Percentiles rank a stretch among this genome's conserved stretches.
These are phyloP conservation scores for Colletotrichum euphorbiae DNA, from an alignment of 2,329 filamentous ascomycete genomes.

Conservation along the genomic window DNA sequence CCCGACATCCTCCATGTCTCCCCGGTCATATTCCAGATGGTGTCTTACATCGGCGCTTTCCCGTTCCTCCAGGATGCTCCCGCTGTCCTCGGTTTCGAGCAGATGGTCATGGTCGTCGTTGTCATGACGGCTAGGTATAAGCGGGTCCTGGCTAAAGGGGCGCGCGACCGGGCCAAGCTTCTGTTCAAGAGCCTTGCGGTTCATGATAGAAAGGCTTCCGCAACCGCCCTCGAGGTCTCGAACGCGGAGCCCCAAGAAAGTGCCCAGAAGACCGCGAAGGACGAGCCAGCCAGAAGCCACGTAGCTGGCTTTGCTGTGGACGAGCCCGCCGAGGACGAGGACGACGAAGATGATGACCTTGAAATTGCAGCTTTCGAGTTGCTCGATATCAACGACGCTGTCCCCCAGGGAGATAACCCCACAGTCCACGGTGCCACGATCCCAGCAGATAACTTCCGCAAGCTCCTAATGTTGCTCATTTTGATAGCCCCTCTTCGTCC, in stretches of 20 bases:
- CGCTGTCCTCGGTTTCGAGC: slow-evolving; percentile 75
- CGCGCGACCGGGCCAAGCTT: slow-evolving; percentile 70
- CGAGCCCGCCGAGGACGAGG: slow-evolving; percentile 57
- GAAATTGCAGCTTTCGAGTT: slow-evolving; percentile 77
- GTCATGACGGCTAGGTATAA: slow-evolving; percentile 78
- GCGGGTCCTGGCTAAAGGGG: slow-evolving; percentile 69
- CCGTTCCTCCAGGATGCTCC: slow-evolving; percentile 79
- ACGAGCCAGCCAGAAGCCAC: slow-evolving; percentile 36
- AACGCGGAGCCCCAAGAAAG: slow-evolving; percentile 11
- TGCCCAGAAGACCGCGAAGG: slow-evolving; percentile 3
- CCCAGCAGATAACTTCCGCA: slow-evolving; percentile 78
- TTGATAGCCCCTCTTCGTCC: slow-evolving; percentile 73
- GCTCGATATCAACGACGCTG: slow-evolving; percentile 72
- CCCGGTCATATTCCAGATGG: slow-evolving; percentile 77
- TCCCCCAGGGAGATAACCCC: slow-evolving; percentile 62
- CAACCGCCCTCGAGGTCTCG: slow-evolving; percentile 41
- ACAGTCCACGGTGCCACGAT: slow-evolving; percentile 75
- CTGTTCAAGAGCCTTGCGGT: slow-evolving; percentile 79
- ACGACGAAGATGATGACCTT: slow-evolving; percentile 70
- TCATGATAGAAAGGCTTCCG: slow-evolving; percentile 69
- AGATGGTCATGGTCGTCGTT: slow-evolving; percentile 77
- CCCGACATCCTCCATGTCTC: slow-evolving; percentile 76
- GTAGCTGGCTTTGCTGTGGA: slow-evolving; percentile 60
- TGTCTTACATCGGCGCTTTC: slow-evolving; percentile 78
- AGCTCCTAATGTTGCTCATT: slow-evolving; percentile 76